Conservation (phyloP, 2,329 filamentous ascomycete genomes). For the Aspergillus eucalypticola region DNA sequence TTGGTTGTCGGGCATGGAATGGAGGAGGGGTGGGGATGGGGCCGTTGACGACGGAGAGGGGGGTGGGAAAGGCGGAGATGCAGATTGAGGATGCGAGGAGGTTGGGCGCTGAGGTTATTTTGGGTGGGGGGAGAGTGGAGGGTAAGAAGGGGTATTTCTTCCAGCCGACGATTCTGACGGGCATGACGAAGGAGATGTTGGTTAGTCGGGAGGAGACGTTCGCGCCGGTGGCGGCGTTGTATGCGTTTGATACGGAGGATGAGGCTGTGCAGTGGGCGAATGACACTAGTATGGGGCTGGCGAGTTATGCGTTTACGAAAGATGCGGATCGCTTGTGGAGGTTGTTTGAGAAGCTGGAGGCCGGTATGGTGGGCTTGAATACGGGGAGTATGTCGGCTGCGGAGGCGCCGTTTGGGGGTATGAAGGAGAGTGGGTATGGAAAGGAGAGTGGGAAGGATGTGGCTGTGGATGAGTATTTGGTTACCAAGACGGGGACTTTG, state of each 20-base stretch:
- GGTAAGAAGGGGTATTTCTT: constrained; percentile 68
- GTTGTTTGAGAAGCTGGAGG: constrained; percentile 66
- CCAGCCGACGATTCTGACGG: constrained; percentile 65
- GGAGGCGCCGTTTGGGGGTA: constrained; percentile 67
- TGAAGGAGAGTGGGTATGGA: constrained; percentile 68
- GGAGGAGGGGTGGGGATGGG: constrained; percentile 59
- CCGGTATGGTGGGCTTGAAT: constrained; percentile 69
- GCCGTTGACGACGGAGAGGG: constrained; percentile 59
- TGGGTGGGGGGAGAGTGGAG: constrained; percentile 55
- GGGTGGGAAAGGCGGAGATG: constrained; percentile 55
- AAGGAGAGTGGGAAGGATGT: constrained; percentile 69
- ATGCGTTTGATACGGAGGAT: constrained; percentile 66
- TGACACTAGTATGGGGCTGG: constrained; percentile 64
- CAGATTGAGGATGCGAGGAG: constrained; percentile 66
- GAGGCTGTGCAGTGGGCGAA: constrained; percentile 63
- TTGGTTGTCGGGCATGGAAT: constrained; percentile 64
- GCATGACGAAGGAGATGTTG: constrained; percentile 60
- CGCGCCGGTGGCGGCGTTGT: constrained; percentile 64
- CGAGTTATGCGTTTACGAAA: constrained; percentile 69
- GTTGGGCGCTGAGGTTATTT: constrained; percentile 63
- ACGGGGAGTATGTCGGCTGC: constrained; percentile 66
- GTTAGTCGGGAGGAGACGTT: constrained; percentile 64
- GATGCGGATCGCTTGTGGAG: constrained; percentile 66
- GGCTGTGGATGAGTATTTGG: constrained; percentile 62
- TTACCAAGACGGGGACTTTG: constrained; percentile 66